Conservation (phyloP, 371 early-diverging fungal species). For the Lichtheimia corymbifera region DNA sequence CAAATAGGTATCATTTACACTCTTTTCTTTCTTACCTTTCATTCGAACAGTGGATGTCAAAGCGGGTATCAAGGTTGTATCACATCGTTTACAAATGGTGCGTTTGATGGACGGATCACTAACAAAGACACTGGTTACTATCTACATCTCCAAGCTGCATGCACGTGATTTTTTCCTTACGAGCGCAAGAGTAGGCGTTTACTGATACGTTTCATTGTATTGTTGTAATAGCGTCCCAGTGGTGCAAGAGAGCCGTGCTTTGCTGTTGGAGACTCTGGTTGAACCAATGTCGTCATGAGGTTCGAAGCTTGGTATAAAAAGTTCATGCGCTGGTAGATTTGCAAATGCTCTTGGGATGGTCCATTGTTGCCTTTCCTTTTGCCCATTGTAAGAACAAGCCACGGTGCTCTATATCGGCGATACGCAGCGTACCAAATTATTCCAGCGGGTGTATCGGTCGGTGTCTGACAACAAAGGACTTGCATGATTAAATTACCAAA, state of each 20-base stretch:
- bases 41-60: constrained; percentile 29
- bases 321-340: constrained; percentile 38
- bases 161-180: constrained; percentile 18
- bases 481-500: no score
- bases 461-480: no score
- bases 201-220: constrained; percentile 37
- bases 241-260: constrained; percentile 13
- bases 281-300: constrained; percentile 32
- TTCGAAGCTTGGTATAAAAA: constrained; percentile 43
- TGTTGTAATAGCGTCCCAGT: constrained; percentile 37
- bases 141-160: neutral
- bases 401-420: no score
- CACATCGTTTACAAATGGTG: constrained; percentile 42
- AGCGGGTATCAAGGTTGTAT: constrained; percentile 35
- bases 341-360: constrained; percentile 30
- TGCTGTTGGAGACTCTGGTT: neutral
- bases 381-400: constrained; percentile 13
- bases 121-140: no score
- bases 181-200: constrained; percentile 35
- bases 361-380: constrained; percentile 25
- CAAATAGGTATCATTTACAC: neutral
- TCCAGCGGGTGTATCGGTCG: no score
- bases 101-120: constrained; percentile 45
- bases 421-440: no score
- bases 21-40: constrained; percentile 18